Evolutionary conservation across 2,329 filamentous ascomycete genomes (phyloP).

Genomic region (Paraconiothyrium brasiliense): DNA sequence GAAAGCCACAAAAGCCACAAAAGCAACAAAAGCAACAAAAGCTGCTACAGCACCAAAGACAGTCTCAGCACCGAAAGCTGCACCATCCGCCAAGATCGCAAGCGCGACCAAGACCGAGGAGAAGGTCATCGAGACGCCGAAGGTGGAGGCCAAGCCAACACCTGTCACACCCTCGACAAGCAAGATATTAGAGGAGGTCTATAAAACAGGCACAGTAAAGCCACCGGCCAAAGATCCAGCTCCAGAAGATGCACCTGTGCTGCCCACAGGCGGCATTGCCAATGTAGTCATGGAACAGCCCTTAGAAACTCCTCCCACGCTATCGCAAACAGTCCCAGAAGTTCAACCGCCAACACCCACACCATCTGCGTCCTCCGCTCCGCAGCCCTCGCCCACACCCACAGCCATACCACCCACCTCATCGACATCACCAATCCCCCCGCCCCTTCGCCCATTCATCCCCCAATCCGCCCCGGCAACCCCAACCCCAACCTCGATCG

Average conservation of each 20-base stretch:
- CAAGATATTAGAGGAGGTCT: constrained; percentile 44
- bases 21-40: constrained; percentile 9
- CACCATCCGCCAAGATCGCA: not conserved
- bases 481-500: constrained; percentile 1
- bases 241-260: not conserved
- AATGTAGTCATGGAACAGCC: not conserved
- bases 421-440: not conserved
- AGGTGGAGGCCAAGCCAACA: constrained; percentile 27
- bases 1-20: constrained; percentile 4
- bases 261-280: not conserved
- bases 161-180: constrained; percentile 38
- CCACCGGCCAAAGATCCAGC: constrained; percentile 1
- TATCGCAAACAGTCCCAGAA: too few relatives aligned
- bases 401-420: constrained; percentile 1
- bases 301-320: not conserved
- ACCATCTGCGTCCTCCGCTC: constrained; percentile 6
- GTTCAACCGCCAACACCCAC: not conserved
- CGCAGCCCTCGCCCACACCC: not conserved
- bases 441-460: not conserved
- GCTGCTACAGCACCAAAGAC: not conserved
- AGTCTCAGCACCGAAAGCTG: constrained; percentile 2
- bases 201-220: constrained; percentile 34
- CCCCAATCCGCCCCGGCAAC: not conserved
- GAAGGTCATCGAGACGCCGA: constrained; percentile 1
- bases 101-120: constrained; percentile 21